Base-by-base conservation (phyloP, 1,284 basidiomycete genomes). In the Sporisorium sorghi region DNA sequence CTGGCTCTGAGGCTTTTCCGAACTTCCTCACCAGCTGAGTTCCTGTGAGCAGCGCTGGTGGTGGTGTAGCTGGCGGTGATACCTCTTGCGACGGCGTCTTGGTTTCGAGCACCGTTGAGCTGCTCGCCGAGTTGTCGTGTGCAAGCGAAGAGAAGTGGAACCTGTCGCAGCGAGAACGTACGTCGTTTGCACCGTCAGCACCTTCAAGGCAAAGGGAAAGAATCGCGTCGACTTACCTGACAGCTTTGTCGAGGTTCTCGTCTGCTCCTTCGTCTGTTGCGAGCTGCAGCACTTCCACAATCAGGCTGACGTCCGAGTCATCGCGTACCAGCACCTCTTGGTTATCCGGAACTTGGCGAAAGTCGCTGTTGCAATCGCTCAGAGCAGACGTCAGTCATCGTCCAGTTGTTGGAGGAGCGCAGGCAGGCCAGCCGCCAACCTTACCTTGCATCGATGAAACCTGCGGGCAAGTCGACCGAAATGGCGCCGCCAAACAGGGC, bases 261-360 rank as follows among this genome's bases (percentile, higher is more conserved):
- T 87, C 85, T 23, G 85, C 85, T 50, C 90, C 87, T 33, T 87
- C 83, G 37, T 88, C 86, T 39, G 90, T 89, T 48, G 95, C 91
- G 47, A 88, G 86, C 85, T 93, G 86, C 9, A 99, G 87, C 19
- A 97, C 89, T 84, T 99, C 97, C 24, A 97, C 85, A 61, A 99
- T 90, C 67, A 95, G 88, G 79, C 91, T 93, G 72, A 91, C 87
- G 67, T 89, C 88, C 7, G 90, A 90, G 53, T 89, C 85, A 2
- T 89, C 88, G 52, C 90, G 90, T 40, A 98, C 85, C 84, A 94
- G 92, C 46, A 98, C 95, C 84, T 99, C 97, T 85, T 99, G 96
- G 14, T 90, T 94, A 84, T 99, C 92, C n/a, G 97, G 96, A 12
- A 99, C 88, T 86, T 98, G 93, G 65, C 96, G 93, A 2, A 97